Conservation (phyloP, 2,329 filamentous ascomycete genomes). For the Pseudocercospora macadamiae region DNA sequence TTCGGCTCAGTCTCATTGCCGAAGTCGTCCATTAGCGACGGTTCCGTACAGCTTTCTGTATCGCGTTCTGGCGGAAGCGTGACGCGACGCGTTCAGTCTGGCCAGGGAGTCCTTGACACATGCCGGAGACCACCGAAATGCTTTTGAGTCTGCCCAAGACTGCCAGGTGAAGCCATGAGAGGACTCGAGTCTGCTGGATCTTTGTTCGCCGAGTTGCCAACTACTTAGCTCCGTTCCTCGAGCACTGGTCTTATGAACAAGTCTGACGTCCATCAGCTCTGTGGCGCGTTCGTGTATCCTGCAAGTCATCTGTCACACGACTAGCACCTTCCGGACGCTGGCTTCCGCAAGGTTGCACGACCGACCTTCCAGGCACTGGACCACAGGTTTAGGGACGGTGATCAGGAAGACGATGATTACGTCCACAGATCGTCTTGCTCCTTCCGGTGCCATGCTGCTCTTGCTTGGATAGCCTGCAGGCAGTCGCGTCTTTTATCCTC, state of each 20-base stretch:
- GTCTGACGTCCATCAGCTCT: not conserved
- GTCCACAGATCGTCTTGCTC: not conserved
- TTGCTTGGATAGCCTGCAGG: too few relatives aligned
- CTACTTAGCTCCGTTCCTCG: not conserved
- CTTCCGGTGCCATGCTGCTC: too few relatives aligned
- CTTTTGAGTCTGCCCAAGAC: not conserved
- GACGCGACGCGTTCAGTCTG: not conserved
- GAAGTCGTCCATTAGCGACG: not conserved
- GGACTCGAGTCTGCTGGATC: not conserved
- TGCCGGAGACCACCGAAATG: not conserved
- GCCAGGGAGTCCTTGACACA: not conserved
- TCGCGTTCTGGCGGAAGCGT: too few relatives aligned
- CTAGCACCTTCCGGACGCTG: not conserved
- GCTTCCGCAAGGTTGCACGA: not conserved
- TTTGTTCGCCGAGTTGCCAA: not conserved
- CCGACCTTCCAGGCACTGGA: not conserved
- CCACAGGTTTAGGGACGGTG: not conserved
- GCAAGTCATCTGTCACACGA: constrained; percentile 30
- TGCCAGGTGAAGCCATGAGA: too few relatives aligned
- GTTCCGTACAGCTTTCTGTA: too few relatives aligned
- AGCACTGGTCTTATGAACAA: not conserved
- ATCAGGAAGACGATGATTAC: not conserved
- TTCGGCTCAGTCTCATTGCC: not conserved
- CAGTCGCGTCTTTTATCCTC: too few relatives aligned
- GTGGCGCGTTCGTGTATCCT: constrained; percentile 21